Evolutionary conservation across 2,329 filamentous ascomycete genomes (phyloP).

Genomic region (Epichloe sibirici): DNA sequence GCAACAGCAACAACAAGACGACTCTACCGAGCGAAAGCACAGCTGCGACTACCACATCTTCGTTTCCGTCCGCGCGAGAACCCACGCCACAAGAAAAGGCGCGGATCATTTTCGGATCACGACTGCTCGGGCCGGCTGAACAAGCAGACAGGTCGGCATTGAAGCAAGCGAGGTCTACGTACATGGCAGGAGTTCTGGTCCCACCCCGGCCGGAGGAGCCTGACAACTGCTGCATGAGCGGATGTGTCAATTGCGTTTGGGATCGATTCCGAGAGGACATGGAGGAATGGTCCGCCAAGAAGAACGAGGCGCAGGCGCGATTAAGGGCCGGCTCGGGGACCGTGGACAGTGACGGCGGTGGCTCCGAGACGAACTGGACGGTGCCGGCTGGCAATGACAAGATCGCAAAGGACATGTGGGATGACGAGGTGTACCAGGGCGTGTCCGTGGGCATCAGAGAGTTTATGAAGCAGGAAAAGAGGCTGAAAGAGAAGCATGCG

Average conservation of each 20-base stretch:
- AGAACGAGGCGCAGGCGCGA: constrained; percentile 47
- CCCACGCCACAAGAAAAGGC: constrained; percentile 39
- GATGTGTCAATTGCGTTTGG: constrained; percentile 97
- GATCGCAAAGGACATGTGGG: constrained; percentile 41
- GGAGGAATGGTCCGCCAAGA: constrained; percentile 69
- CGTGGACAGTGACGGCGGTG: constrained; percentile 73
- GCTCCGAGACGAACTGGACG: constrained; percentile 57
- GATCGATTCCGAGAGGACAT: constrained; percentile 83
- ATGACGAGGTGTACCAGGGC: constrained; percentile 60
- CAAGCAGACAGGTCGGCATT: constrained; percentile 48
- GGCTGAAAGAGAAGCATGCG: constrained; percentile 61
- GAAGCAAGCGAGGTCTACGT: constrained; percentile 44
- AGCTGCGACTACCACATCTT: constrained; percentile 5
- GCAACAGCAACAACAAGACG: constrained; percentile 14
- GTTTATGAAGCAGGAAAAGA: constrained; percentile 97
- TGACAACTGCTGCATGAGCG: constrained; percentile 98
- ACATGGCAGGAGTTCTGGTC: constrained; percentile 68
- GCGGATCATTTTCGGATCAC: constrained; percentile 70
- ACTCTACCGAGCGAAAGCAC: constrained; percentile 7
- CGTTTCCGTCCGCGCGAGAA: constrained; percentile 14
- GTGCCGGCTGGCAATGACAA: constrained; percentile 21
- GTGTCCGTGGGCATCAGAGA: constrained; percentile 89
- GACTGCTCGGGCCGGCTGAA: constrained; percentile 61
- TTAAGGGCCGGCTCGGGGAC: constrained; percentile 32
- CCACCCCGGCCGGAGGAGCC: constrained; percentile 80